phyloP scores from a whole-genome alignment of 2,329 filamentous ascomycete genomes.

The Penicillium sp. region DNA sequence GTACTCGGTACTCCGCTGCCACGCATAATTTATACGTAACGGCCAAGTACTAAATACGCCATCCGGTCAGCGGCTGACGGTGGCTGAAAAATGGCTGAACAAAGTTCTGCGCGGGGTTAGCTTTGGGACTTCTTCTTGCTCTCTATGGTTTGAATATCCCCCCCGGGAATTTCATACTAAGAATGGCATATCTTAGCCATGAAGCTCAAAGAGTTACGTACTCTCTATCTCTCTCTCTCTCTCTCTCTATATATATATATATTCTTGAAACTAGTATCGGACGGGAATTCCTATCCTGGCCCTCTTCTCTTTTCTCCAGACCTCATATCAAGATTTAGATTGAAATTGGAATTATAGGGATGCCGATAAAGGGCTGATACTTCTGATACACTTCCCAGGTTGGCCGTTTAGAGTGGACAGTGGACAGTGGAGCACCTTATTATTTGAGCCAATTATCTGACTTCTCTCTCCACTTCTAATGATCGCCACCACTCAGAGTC shows the following conservation, averaged over 20 bases:
- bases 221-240: background rate
- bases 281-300: conserved; percentile 1
- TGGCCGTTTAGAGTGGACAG: background rate
- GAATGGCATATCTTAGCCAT: background rate
- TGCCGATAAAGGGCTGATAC: background rate
- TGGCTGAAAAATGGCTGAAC: conserved; percentile 1
- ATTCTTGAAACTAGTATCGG: background rate
- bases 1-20: conserved; percentile 1
- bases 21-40: background rate
- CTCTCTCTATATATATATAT: background rate
- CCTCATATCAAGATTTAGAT: background rate
- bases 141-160: background rate
- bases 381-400: too few relatives aligned
- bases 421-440: conserved; percentile 9
- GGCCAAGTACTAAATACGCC: conserved; percentile 4
- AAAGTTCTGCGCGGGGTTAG: background rate
- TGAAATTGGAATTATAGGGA: background rate
- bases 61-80: conserved; percentile 1
- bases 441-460: background rate
- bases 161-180: background rate
- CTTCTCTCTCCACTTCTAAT: conserved; percentile 5
- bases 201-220: background rate
- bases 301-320: background rate
- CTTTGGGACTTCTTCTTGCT: background rate
- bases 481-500: conserved; percentile 21